Evolutionary conservation across 2,329 filamentous ascomycete genomes (phyloP).

Genomic region (Neoascochyta sp.): DNA sequence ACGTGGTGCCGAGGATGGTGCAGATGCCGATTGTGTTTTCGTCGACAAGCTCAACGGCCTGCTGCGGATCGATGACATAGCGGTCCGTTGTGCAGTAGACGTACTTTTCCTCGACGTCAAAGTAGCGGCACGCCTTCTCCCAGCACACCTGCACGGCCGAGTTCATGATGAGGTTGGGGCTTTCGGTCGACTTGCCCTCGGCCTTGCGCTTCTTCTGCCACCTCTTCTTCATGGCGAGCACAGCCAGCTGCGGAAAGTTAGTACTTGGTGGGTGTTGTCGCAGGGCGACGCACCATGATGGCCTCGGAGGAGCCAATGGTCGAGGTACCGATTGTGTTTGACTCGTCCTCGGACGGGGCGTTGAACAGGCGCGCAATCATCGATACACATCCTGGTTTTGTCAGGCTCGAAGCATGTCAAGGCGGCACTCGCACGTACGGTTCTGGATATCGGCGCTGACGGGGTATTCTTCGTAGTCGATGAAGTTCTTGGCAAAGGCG

Average conservation of each 20-base stretch:
- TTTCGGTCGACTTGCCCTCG: conserved; percentile 73
- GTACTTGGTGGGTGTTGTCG: background rate
- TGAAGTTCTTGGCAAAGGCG: conserved; percentile 88
- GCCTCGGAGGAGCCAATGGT: conserved; percentile 87
- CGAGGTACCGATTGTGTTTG: conserved; percentile 76
- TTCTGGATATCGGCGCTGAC: conserved; percentile 64
- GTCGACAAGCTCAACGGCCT: conserved; percentile 59
- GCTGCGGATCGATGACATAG: conserved; percentile 61
- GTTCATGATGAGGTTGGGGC: conserved; percentile 93
- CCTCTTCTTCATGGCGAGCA: conserved; percentile 89
- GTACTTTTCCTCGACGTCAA: conserved; percentile 88
- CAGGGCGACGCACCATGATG: conserved; percentile 45
- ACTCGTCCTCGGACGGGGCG: conserved; percentile 58
- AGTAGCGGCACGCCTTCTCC: conserved; percentile 81
- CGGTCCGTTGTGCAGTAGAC: conserved; percentile 60
- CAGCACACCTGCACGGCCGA: conserved; percentile 95
- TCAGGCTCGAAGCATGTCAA: too few relatives aligned
- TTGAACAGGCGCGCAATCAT: conserved; percentile 78
- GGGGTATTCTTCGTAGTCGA: conserved; percentile 50
- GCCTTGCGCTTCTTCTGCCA: conserved; percentile 86
- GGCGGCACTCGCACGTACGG: conserved; percentile 67
- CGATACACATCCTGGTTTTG: conserved; percentile 57
- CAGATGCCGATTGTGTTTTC: conserved; percentile 87
- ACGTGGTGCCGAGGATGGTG: conserved; percentile 83
- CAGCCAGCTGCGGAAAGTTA: conserved; percentile 52